Evolutionary conservation across 2,329 filamentous ascomycete species (phyloP).

Genomic region (Madurella mycetomatis): DNA sequence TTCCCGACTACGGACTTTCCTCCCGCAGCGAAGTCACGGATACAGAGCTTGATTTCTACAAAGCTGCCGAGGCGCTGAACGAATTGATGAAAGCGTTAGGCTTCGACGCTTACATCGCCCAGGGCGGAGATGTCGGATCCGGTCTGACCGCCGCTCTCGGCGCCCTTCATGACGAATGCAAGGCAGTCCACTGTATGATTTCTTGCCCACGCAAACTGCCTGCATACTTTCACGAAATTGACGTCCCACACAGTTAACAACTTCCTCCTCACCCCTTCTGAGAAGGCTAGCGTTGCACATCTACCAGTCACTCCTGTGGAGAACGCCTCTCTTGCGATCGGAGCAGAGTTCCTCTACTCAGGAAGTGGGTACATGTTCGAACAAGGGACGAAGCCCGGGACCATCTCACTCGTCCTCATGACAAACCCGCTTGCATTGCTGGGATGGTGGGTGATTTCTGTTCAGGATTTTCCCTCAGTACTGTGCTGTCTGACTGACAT

Average conservation of each 20-base stretch:
- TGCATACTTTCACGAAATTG: background rate
- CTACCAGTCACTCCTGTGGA: constrained; percentile 30
- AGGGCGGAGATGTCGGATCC: constrained; percentile 55
- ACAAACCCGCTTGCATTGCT: constrained; percentile 53
- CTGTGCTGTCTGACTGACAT: background rate
- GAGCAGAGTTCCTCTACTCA: constrained; percentile 34
- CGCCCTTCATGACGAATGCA: constrained; percentile 41
- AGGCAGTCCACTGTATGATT: constrained; percentile 34
- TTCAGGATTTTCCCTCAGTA: too few species aligned
- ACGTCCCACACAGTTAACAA: constrained; percentile 10
- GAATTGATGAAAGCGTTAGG: constrained; percentile 51
- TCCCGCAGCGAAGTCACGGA: constrained; percentile 35
- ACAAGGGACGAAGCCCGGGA: constrained; percentile 52
- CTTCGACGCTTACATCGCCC: constrained; percentile 50
- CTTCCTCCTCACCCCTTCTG: constrained; percentile 11
- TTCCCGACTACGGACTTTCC: constrained; percentile 51
- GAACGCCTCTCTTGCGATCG: constrained; percentile 33
- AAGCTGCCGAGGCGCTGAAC: constrained; percentile 44
- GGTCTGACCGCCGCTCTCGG: constrained; percentile 41
- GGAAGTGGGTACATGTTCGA: constrained; percentile 48
- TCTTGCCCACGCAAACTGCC: too few species aligned
- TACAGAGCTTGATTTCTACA: constrained; percentile 37
- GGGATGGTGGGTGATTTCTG: constrained; percentile 36
- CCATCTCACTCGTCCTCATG: constrained; percentile 50
- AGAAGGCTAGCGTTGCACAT: constrained; percentile 13